phyloP scores from a whole-genome alignment of 129 eudicot genomes.

The Centaurea solstitialis region DNA sequence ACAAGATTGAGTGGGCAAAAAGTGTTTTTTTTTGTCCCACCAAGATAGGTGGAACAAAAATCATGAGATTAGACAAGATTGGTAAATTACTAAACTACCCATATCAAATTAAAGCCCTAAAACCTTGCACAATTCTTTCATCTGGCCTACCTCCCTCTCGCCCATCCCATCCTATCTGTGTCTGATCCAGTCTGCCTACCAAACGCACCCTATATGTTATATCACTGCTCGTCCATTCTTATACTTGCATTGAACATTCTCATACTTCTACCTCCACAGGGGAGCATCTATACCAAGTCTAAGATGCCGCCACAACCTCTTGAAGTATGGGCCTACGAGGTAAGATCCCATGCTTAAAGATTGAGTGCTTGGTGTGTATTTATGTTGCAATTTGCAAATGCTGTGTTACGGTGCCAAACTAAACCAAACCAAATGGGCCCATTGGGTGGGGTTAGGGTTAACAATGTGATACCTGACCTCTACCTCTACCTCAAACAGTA shows the following conservation, averaged over 20 bases:
- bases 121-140: too few relatives aligned
- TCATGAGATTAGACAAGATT: too few relatives aligned
- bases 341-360: constrained; percentile 24
- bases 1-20: too few relatives aligned
- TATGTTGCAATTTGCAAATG: neutral
- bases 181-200: too few relatives aligned
- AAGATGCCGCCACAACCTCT: constrained; percentile 97
- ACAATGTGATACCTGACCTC: neutral
- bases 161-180: too few relatives aligned
- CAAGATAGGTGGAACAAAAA: too few relatives aligned
- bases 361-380: neutral
- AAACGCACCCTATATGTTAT: neutral
- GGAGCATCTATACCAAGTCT: constrained; percentile 68
- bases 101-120: too few relatives aligned
- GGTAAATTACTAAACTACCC: too few relatives aligned
- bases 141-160: too few relatives aligned
- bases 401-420: neutral
- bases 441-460: neutral
- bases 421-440: neutral
- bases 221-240: neutral
- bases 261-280: constrained; percentile 44
- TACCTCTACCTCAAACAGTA: neutral
- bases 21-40: too few relatives aligned
- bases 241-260: neutral
- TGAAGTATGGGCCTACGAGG: constrained; percentile 94